phyloP scores from a whole-genome alignment of 306 rosid genomes.

The Argentina anserina region DNA sequence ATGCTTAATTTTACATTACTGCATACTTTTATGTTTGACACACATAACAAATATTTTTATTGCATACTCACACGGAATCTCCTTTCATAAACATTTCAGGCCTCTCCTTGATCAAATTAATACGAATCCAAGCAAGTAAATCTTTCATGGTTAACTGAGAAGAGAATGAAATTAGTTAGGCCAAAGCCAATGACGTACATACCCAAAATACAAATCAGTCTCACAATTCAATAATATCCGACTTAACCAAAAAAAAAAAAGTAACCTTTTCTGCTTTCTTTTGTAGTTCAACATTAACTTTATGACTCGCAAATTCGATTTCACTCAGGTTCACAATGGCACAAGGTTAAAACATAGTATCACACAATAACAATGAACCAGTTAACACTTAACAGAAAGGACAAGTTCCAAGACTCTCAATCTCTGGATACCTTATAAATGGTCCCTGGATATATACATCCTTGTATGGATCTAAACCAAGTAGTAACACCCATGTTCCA shows the following conservation, averaged over 20 bases:
- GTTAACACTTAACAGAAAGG: neutral
- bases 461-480: neutral
- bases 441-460: neutral
- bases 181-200: neutral
- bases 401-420: neutral
- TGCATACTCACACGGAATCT: constrained; percentile 79
- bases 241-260: neutral
- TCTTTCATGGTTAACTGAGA: constrained; percentile 75
- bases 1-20: neutral
- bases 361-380: neutral
- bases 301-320: constrained; percentile 33
- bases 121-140: constrained; percentile 79
- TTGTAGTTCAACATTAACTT: constrained; percentile 53
- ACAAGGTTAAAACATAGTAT: neutral
- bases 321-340: constrained; percentile 7
- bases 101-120: constrained; percentile 87
- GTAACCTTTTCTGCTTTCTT: constrained; percentile 57
- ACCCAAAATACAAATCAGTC: neutral
- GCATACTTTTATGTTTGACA: neutral
- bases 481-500: neutral
- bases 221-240: neutral
- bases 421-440: neutral
- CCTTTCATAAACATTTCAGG: constrained; percentile 99
- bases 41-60: neutral
- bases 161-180: constrained; percentile 11